Conservation (phyloP, 2,329 filamentous ascomycete species). For the Aspergillus sp. region DNA sequence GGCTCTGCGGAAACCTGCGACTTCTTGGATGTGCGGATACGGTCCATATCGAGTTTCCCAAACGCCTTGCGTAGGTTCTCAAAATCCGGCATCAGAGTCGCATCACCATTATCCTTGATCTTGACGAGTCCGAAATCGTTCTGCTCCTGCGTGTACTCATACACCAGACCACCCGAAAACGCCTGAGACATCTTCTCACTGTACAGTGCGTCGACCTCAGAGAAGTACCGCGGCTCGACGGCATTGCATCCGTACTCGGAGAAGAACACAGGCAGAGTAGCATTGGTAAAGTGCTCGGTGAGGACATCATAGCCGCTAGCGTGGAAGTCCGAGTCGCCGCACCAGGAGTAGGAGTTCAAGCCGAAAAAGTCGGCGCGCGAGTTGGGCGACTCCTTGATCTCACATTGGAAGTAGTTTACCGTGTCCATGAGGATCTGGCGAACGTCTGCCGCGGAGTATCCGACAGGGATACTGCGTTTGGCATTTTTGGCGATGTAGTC, state of each 20-base stretch:
- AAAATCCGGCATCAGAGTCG: slow-evolving; percentile 56
- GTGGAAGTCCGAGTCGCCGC: slow-evolving; percentile 49
- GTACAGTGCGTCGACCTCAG: slow-evolving; percentile 54
- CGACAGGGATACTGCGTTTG: slow-evolving; percentile 53
- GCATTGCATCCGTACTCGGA: slow-evolving; percentile 60
- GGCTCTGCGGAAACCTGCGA: slow-evolving; percentile 47
- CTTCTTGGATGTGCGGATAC: slow-evolving; percentile 56
- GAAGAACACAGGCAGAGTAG: slow-evolving; percentile 57
- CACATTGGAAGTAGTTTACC: slow-evolving; percentile 54
- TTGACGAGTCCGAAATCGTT: slow-evolving; percentile 52
- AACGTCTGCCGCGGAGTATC: slow-evolving; percentile 61
- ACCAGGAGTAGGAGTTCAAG: slow-evolving; percentile 63
- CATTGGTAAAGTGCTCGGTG: slow-evolving; percentile 51
- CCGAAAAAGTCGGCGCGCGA: slow-evolving; percentile 58
- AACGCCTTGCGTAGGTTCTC: slow-evolving; percentile 69
- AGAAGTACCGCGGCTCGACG: slow-evolving; percentile 49
- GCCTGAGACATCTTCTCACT: slow-evolving; percentile 50
- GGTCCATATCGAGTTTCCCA: slow-evolving; percentile 61
- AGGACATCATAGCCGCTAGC: slow-evolving; percentile 49
- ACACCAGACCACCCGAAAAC: slow-evolving; percentile 51
- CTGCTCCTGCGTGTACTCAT: slow-evolving; percentile 43
- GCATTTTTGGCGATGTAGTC: slow-evolving; percentile 56
- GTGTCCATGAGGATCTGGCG: slow-evolving; percentile 53
- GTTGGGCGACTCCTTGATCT: slow-evolving; percentile 39
- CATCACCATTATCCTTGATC: slow-evolving; percentile 50